phyloP scores from a whole-genome alignment of 2,329 filamentous ascomycete species.

The Scytalidium sp. region DNA sequence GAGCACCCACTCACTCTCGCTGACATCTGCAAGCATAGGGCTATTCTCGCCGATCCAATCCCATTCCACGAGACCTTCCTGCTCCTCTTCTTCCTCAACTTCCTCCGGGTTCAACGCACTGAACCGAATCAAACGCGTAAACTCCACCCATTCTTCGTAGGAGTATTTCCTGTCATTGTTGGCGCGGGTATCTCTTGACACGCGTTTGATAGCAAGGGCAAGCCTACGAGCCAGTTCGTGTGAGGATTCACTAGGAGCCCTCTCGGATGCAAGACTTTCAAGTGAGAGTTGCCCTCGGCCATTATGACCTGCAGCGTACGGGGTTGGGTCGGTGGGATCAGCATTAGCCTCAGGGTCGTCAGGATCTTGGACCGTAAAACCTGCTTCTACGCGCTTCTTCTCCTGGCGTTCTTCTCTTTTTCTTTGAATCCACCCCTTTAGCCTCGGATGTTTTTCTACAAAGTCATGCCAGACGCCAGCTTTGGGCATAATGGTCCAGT shows the following conservation, averaged over 20 bases:
- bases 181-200: conserved; percentile 49
- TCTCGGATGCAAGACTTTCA: conserved; percentile 40
- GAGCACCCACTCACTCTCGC: conserved; percentile 65
- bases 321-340: background rate
- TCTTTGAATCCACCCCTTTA: conserved; percentile 34
- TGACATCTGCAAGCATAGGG: conserved; percentile 60
- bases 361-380: conserved; percentile 27
- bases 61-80: conserved; percentile 62
- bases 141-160: conserved; percentile 69
- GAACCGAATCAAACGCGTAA: conserved; percentile 61
- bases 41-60: conserved; percentile 71
- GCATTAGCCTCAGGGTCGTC: conserved; percentile 17
- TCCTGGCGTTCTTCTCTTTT: conserved; percentile 36
- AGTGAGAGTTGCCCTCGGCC: conserved; percentile 28
- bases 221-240: conserved; percentile 53
- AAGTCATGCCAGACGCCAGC: conserved; percentile 51
- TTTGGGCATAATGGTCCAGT: conserved; percentile 64
- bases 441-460: conserved; percentile 42
- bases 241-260: conserved; percentile 28
- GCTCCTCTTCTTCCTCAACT: conserved; percentile 43
- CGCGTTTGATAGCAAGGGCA: conserved; percentile 51
- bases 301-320: background rate
- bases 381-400: conserved; percentile 36
- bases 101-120: conserved; percentile 31
- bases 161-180: conserved; percentile 49